These are phyloP conservation scores for Lepiota venenata DNA, from an alignment of 768 basidiomycete species.

Conservation along the genomic window DNA sequence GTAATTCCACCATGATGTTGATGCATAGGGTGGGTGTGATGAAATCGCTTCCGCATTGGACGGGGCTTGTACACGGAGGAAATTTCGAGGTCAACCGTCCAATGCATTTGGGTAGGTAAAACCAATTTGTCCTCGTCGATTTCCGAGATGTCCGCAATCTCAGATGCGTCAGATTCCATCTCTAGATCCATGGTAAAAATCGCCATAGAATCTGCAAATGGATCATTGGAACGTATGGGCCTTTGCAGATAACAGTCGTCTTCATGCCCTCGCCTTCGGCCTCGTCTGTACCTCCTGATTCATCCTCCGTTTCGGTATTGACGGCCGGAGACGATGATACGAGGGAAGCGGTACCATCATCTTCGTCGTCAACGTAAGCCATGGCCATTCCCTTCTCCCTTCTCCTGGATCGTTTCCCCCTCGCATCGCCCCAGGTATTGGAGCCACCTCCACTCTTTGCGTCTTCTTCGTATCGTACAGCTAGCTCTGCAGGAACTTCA, in stretches of 20 bases:
- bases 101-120: slow-evolving; percentile 17
- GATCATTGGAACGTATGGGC: slow-evolving; percentile 1
- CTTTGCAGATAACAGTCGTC: slow-evolving; percentile 28
- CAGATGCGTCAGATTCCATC: slow-evolving; percentile 24
- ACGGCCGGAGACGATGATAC: slow-evolving; percentile 12
- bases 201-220: slow-evolving; percentile 17
- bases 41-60: slow-evolving; percentile 39
- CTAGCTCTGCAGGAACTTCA: slow-evolving; percentile 61
- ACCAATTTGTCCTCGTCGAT: slow-evolving; percentile 18
- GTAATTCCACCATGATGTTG: slow-evolving; percentile 27
- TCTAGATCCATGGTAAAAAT: slow-evolving; percentile 52
- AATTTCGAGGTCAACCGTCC: slow-evolving; percentile 61
- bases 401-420: slow-evolving; percentile 34
- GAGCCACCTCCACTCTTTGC: not conserved
- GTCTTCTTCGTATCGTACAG: slow-evolving; percentile 18
- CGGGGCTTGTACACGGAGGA: slow-evolving; percentile 72
- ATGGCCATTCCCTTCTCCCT: slow-evolving; percentile 31
- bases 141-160: slow-evolving; percentile 21
- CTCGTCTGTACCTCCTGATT: slow-evolving; percentile 36
- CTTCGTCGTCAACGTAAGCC: slow-evolving; percentile 21
- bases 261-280: slow-evolving; percentile 23
- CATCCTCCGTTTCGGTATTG: slow-evolving; percentile 37
- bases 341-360: slow-evolving; percentile 15
- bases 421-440: slow-evolving; percentile 23
- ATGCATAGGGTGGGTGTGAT: slow-evolving; percentile 20